Evolutionary conservation across 768 basidiomycete genomes (phyloP).

Genomic region (Gyrodon lividus): DNA sequence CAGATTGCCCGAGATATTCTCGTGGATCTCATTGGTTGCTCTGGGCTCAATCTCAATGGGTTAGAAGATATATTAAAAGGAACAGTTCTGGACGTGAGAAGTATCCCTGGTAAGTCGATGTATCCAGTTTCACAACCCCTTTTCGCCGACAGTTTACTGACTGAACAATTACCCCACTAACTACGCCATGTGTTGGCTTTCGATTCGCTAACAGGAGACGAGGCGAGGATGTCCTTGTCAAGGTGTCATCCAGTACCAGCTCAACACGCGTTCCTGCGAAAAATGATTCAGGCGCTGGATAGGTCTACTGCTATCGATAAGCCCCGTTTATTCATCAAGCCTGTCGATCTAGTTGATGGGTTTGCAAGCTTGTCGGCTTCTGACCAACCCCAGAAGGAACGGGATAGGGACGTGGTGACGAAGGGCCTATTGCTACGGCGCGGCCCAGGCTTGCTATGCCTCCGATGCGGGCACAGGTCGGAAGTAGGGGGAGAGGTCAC

Average conservation of each 20-base stretch:
- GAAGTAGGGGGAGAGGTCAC: constrained; percentile 38
- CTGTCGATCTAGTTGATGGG: constrained; percentile 68
- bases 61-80: constrained; percentile 50
- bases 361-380: constrained; percentile 42
- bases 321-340: constrained; percentile 68
- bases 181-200: background rate
- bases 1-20: constrained; percentile 64
- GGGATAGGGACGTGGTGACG: constrained; percentile 57
- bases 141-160: background rate
- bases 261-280: constrained; percentile 44
- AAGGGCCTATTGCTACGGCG: constrained; percentile 51
- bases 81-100: constrained; percentile 24
- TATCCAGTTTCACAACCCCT: background rate
- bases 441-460: constrained; percentile 43
- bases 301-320: constrained; percentile 57
- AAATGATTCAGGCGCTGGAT: constrained; percentile 45
- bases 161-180: background rate
- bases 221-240: constrained; percentile 52
- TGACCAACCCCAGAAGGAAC: constrained; percentile 39
- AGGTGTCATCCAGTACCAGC: constrained; percentile 54
- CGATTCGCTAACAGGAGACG: constrained; percentile 40
- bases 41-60: constrained; percentile 58
- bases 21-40: constrained; percentile 60
- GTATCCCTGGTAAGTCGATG: constrained; percentile 25
- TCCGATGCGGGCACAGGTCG: constrained; percentile 63